Evolutionary conservation across 2,329 filamentous ascomycete genomes (phyloP).

Genomic region (Colletotrichum lupini): DNA sequence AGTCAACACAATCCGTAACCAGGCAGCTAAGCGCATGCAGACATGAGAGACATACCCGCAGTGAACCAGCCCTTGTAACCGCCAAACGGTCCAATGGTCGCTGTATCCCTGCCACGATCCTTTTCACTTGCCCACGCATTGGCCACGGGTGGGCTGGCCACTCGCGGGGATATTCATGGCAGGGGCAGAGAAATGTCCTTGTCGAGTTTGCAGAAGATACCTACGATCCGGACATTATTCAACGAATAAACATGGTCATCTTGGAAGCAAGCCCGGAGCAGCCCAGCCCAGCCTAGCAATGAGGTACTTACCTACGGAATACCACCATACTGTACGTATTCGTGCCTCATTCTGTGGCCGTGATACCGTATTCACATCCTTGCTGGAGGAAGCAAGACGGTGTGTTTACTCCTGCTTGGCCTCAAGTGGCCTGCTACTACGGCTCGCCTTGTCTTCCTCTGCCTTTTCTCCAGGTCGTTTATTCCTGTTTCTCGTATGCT

Average conservation of each 20-base stretch:
- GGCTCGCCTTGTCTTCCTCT: no score
- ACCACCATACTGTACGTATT: background rate
- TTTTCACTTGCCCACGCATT: background rate
- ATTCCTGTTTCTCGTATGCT: background rate
- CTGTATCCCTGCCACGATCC: background rate
- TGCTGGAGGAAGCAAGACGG: background rate
- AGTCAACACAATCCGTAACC: background rate
- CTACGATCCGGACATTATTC: background rate
- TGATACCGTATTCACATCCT: background rate
- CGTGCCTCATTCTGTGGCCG: background rate
- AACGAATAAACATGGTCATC: background rate
- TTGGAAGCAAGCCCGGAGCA: background rate
- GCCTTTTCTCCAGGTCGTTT: background rate
- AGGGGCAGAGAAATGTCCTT: background rate
- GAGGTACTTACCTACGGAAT: background rate
- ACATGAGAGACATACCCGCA: no score
- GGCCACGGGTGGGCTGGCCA: background rate
- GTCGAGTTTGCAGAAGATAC: background rate
- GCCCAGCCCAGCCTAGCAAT: background rate
- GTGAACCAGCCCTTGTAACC: background rate
- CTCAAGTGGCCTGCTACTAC: no score
- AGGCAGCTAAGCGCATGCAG: no score
- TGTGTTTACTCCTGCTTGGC: background rate
- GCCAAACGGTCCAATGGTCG: background rate
- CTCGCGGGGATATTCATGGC: background rate